Conservation (phyloP, 2,329 filamentous ascomycete species). For the Trichoderma aggressivum region DNA sequence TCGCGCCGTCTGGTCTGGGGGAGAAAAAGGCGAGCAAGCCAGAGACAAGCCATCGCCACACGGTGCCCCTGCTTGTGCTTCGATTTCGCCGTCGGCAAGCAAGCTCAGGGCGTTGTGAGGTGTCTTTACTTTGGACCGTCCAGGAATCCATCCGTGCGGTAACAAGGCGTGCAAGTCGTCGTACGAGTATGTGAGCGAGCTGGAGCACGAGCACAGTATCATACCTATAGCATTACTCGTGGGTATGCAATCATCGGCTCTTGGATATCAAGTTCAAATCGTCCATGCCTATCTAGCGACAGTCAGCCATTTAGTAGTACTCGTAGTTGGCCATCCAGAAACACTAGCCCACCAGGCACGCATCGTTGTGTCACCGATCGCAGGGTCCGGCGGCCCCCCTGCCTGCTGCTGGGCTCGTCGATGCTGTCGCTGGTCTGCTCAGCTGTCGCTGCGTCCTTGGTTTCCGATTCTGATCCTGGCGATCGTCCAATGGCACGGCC, state of each 20-base stretch:
- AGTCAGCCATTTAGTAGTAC: not conserved
- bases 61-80: conserved; percentile 25
- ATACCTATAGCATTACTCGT: not conserved
- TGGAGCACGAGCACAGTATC: not conserved
- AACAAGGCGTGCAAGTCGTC: not conserved
- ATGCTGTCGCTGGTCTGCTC: conserved; percentile 1
- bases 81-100: not conserved
- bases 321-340: not conserved
- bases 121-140: not conserved
- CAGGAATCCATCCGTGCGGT: not conserved
- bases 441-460: not conserved
- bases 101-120: not conserved
- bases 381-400: conserved; percentile 5
- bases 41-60: conserved; percentile 29
- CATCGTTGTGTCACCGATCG: conserved; percentile 17
- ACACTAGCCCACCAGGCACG: conserved; percentile 13
- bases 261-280: not conserved
- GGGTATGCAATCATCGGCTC: not conserved
- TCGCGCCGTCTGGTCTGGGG: conserved; percentile 25
- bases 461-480: conserved; percentile 16
- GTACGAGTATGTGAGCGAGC: not conserved
- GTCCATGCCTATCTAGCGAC: not conserved
- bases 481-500: conserved; percentile 14
- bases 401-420: not conserved
- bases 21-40: conserved; percentile 24